Conservation (phyloP, 2,329 filamentous ascomycete species). For the Fusarium beomiforme region DNA sequence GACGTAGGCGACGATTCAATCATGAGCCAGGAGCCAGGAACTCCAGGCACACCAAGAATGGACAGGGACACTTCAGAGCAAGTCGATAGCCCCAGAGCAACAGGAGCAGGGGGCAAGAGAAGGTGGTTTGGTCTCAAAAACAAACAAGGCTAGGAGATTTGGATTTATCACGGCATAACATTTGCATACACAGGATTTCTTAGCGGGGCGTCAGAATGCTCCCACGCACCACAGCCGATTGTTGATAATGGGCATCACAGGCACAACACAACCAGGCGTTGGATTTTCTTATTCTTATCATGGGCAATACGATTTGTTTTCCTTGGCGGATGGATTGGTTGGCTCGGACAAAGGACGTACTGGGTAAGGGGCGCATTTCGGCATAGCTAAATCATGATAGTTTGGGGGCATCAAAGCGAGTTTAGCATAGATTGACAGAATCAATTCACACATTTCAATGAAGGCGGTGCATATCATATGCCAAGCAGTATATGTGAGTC, state of each 20-base stretch:
- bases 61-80: conserved; percentile 29
- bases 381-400: conserved; percentile 9
- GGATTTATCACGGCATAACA: conserved; percentile 24
- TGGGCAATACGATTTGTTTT: conserved; percentile 16
- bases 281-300: conserved; percentile 33
- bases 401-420: conserved; percentile 11
- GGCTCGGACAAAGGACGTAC: conserved; percentile 13
- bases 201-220: conserved; percentile 14
- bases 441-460: conserved; percentile 18
- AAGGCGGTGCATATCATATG: not conserved
- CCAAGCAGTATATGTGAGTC: not conserved
- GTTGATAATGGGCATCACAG: not conserved
- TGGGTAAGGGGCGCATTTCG: conserved; percentile 10
- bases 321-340: conserved; percentile 3
- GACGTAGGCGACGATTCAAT: conserved; percentile 26
- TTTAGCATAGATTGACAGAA: conserved; percentile 39
- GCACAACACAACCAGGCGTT: conserved; percentile 28
- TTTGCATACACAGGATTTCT: conserved; percentile 11
- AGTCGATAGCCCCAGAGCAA: conserved; percentile 25
- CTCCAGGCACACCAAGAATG: conserved; percentile 32
- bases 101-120: conserved; percentile 43
- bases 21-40: conserved; percentile 25
- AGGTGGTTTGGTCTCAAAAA: conserved; percentile 51
- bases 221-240: conserved; percentile 9
- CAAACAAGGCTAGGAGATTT: conserved; percentile 41